phyloP scores from a whole-genome alignment of 352 stramenopile species.

The Pythium aristosporum region DNA sequence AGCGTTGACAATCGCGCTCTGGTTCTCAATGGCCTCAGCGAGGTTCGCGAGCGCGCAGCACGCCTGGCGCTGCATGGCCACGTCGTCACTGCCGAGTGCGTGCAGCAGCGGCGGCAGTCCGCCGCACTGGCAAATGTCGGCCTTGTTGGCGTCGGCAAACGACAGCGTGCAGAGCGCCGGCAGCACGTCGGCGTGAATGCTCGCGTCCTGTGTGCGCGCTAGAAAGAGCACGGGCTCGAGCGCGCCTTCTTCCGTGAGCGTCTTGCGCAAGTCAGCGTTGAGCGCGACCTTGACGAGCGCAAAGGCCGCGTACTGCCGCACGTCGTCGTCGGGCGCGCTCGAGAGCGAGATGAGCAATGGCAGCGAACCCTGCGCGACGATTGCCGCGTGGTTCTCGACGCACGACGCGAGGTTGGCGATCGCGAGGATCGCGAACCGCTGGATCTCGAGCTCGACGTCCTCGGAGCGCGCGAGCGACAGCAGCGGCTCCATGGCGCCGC shows the following conservation, averaged over 20 bases:
- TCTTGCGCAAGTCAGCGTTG: constrained; percentile 93
- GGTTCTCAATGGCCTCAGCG: constrained; percentile 93
- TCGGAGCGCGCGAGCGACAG: constrained; percentile 93
- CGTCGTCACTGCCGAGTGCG: constrained; percentile 65
- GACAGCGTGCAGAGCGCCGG: constrained; percentile 91
- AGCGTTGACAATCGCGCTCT: constrained; percentile 87
- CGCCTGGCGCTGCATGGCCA: constrained; percentile 88
- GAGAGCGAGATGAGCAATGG: constrained; percentile 94
- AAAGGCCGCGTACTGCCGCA: constrained; percentile 95
- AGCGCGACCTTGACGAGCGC: constrained; percentile 94
- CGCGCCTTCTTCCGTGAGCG: constrained; percentile 94
- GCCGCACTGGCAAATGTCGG: constrained; percentile 93
- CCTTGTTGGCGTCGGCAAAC: constrained; percentile 93
- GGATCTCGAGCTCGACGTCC: constrained; percentile 95
- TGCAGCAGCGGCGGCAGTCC: constrained; percentile 88
- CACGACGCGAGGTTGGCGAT: constrained; percentile 95
- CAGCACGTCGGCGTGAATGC: constrained; percentile 91
- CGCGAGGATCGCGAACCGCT: constrained; percentile 91
- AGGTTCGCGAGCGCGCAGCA: constrained; percentile 96
- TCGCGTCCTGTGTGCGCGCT: constrained; percentile 88
- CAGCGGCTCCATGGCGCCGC: constrained; percentile 93
- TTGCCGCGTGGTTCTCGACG: constrained; percentile 92
- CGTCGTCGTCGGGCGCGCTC: constrained; percentile 92
- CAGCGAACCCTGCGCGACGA: constrained; percentile 94
- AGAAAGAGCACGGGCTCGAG: constrained; percentile 97